These are phyloP conservation scores for Litsea cubeba DNA, from an alignment of 164 flowering plant species.

Conservation along the genomic window DNA sequence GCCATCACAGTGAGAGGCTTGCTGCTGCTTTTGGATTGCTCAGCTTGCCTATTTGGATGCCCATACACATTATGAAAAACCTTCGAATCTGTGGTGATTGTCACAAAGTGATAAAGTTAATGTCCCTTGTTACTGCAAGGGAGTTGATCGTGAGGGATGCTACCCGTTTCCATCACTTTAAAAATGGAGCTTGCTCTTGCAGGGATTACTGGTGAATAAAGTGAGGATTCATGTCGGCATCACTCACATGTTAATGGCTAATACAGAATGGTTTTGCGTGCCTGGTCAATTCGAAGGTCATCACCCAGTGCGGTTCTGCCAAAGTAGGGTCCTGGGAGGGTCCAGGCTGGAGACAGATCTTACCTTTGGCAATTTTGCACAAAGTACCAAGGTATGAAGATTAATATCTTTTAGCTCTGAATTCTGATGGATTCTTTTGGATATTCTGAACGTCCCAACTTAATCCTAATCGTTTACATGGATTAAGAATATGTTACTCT, in stretches of 20 bases:
- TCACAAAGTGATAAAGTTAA: slow-evolving; percentile 15
- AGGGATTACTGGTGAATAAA: slow-evolving; percentile 15
- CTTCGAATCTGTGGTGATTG: slow-evolving; percentile 24
- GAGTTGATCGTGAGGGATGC: slow-evolving; percentile 18
- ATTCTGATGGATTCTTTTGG: not conserved
- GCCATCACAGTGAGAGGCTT: slow-evolving; percentile 34
- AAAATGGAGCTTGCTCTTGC: slow-evolving; percentile 15
- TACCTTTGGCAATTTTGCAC: too few relatives aligned
- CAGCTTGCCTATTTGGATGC: slow-evolving; percentile 32
- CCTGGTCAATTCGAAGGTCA: not conserved
- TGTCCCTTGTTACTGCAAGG: slow-evolving; percentile 13
- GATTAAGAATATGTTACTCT: too few relatives aligned
- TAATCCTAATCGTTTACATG: too few relatives aligned
- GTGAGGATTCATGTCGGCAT: not conserved
- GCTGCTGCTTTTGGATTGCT: slow-evolving; percentile 35
- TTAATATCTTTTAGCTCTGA: not conserved
- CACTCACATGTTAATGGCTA: not conserved
- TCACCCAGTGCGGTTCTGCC: too few relatives aligned
- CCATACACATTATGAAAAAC: slow-evolving; percentile 31
- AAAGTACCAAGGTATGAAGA: not conserved
- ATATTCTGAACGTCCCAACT: too few relatives aligned
- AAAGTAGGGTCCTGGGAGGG: too few relatives aligned
- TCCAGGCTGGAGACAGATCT: too few relatives aligned
- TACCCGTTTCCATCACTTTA: slow-evolving; percentile 16
- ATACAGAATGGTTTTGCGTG: not conserved